Evolutionary conservation across 2,329 filamentous ascomycete genomes (phyloP), one percentile per base, ranked within the genome.

Genomic region (Stagonosporopsis tanaceti): DNA sequence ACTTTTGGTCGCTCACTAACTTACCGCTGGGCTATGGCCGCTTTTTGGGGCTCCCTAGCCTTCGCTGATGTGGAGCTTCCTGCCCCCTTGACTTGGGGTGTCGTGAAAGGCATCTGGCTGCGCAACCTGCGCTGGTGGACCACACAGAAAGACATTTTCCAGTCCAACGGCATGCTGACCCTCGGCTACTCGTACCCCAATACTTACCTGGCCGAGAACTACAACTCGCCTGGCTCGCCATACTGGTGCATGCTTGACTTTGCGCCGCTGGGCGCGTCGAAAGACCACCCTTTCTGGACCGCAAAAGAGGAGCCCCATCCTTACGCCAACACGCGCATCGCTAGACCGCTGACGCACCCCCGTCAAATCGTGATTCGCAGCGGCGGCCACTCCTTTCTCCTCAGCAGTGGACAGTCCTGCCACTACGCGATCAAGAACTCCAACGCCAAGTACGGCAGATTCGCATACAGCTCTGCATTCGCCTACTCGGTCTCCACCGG

Each of bases 21-120:
- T 6, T 94, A 94, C 73, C 85, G 90, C n/a, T 93, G 92, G 73
- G 90, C 89, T 46, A 93, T 93, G 87, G 87, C 89, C n/a, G 89
- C 87, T 0, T 93, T 93, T 77, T 93, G 90, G 90, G 88, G 89
- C 12, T 88, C 90, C 0, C 77, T 93, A 27, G 91, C 89, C 1
- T 92, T 92, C 67, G 89, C 90, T 4, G 87, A 87, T 63, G 87
- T 92, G 47, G 88, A 92, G 50, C 81, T 92, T 5, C 89, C 90
- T 0, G 81, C 81, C 7, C 89, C 90, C 0, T 78, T 93, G 50
- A 89, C 87, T 2, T 93, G 90, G 89, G 90, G 91, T 2, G 89
- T 91, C 66, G 87, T 93, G 15, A 92, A 92, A 74, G 90, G 91
- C 2, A 83, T 93, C 14, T 82, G 92, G 37, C 76, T 93, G 53